Base-by-base conservation (phyloP, 2,329 filamentous ascomycete species). In the Colletotrichum lupini region DNA sequence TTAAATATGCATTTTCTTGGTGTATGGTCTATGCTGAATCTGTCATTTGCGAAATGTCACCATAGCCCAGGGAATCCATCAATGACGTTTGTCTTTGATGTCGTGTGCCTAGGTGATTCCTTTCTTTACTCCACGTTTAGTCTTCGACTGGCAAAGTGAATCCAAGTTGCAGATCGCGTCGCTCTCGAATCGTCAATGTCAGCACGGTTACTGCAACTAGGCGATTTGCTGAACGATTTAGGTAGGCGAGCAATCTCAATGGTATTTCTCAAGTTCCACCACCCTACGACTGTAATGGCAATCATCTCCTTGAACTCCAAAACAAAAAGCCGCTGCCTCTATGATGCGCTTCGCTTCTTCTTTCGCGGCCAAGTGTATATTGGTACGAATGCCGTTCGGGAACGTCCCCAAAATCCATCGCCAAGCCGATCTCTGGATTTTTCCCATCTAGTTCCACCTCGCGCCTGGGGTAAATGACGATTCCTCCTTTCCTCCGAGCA, bases 311-410 rank as follows among this genome's bases (percentile, higher is more conserved):
- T 5, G 1, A 14, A 11, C 46, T 28, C 37, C 58, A 69, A 64
- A 68, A 66, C 58, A 24, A 22, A 14, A 35, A 4, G 26, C 24
- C 65, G 69, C 69, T 72, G 32, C 42, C 53, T 63, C 69, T 63
- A 68, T 37, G 58, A 58, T 46, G 59, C 59, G 59, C 56, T 61
- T 57, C 26, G 52, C 53, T 30, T 59, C 16, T 35, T 46, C 37
- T 53, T 28, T n/a, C 26, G n/a, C 53, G 59, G 26, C 19, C 30
- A 35, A 42, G 46, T 26, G 22, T 69, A 72, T 72, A 60, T 55
- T n/a, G 19, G 42, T 49, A 72, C 52, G 58, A 24, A 22, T 46
- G 42, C 68, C 42, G 35, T 58, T 69, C 30, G 52, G 35, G 22
- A 59, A 26, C 12, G 28, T 22, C 65, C 37, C 37, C 52, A 53